Evolutionary conservation across 805 yeast genomes (phyloP).

Genomic region (Nakazawaea molendinolei): DNA sequence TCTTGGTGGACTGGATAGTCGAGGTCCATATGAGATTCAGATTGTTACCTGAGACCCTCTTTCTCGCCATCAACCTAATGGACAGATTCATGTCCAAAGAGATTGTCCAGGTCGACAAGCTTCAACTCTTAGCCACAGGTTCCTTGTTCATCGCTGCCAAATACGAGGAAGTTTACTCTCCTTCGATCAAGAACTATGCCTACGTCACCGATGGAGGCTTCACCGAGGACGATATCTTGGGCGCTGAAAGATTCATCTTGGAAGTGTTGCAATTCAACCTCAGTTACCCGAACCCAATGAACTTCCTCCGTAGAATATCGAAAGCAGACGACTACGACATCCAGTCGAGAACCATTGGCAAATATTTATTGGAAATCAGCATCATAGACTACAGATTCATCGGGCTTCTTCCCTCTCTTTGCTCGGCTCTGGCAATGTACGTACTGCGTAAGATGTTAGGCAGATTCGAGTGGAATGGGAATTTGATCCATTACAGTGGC

Average conservation of each 20-base stretch:
- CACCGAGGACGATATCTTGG: conserved; percentile 71
- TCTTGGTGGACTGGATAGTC: conserved; percentile 89
- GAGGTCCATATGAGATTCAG: conserved; percentile 83
- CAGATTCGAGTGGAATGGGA: conserved; percentile 70
- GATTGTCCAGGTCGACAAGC: conserved; percentile 65
- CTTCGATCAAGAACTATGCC: conserved; percentile 79
- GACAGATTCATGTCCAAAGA: conserved; percentile 79
- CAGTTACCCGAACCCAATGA: conserved; percentile 85
- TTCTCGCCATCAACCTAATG: conserved; percentile 76
- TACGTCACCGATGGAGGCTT: conserved; percentile 84
- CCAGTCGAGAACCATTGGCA: conserved; percentile 77
- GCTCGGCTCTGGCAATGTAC: conserved; percentile 87
- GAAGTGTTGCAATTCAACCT: conserved; percentile 68
- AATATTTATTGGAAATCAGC: conserved; percentile 73
- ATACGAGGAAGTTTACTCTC: conserved; percentile 87
- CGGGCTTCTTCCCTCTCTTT: conserved; percentile 64
- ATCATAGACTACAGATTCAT: conserved; percentile 71
- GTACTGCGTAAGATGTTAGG: conserved; percentile 70
- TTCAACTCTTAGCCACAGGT: conserved; percentile 83
- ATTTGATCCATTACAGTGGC: conserved; percentile 85
- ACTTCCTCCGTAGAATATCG: conserved; percentile 79
- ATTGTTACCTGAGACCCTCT: conserved; percentile 79
- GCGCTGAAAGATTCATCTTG: conserved; percentile 75
- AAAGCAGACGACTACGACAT: conserved; percentile 88
- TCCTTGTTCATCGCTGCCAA: conserved; percentile 86